Evolutionary conservation across 2,329 filamentous ascomycete species (phyloP).

Genomic region (Pezicula carpinea): DNA sequence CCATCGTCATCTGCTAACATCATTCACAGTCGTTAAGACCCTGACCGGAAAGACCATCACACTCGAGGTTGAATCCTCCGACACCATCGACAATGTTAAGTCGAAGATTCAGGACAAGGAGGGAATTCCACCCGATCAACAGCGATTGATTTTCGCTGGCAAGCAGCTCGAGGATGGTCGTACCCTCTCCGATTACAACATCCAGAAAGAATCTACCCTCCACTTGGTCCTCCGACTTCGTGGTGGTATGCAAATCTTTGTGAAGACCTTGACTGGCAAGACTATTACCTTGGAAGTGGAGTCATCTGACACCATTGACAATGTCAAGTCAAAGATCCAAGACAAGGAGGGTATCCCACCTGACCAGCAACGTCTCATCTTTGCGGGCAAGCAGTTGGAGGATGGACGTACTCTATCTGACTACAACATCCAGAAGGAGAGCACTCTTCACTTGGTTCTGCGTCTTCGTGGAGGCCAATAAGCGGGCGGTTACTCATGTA

Average conservation of each 20-base stretch:
- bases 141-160: constrained; percentile 88
- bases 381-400: constrained; percentile 67
- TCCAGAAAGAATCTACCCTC: constrained; percentile 84
- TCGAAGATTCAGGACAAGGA: constrained; percentile 91
- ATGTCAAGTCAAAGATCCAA: constrained; percentile 67
- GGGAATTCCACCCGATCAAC: constrained; percentile 91
- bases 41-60: constrained; percentile 93
- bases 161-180: constrained; percentile 93
- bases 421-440: constrained; percentile 84
- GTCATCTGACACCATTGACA: constrained; percentile 65
- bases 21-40: constrained; percentile 64
- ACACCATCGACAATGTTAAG: constrained; percentile 95
- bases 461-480: constrained; percentile 63
- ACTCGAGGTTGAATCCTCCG: constrained; percentile 80
- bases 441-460: constrained; percentile 65
- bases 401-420: constrained; percentile 78
- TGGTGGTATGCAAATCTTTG: constrained; percentile 75
- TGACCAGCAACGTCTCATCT: constrained; percentile 67
- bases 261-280: constrained; percentile 67
- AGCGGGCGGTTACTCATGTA: constrained; percentile 12
- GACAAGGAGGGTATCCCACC: constrained; percentile 70
- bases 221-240: constrained; percentile 77
- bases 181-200: constrained; percentile 92
- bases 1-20: constrained; percentile 48
- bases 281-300: constrained; percentile 67